Base-by-base conservation (phyloP, 2,329 filamentous ascomycete species). In the Macrophomina tecta region DNA sequence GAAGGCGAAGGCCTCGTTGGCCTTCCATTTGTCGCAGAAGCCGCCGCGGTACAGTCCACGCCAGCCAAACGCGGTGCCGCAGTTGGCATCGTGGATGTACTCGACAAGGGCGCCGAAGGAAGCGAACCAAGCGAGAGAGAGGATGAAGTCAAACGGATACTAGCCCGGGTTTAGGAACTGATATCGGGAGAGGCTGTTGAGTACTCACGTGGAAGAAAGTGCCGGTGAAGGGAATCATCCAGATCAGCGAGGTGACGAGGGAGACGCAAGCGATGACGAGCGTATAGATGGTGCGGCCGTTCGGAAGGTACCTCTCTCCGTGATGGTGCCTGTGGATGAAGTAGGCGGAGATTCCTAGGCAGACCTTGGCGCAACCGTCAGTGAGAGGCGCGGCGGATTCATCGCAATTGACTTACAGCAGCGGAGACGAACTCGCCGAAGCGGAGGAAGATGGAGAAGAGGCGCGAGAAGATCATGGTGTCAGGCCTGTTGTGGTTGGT, bases 251-350 rank as follows among this genome's bases (percentile, higher is more conserved):
- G n/a, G 92, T 81, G 48, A 94, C 76, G 65, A 93, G 87, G 12
- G 89, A 87, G 18, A 94, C 73, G 23, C 84, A 89, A 2, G 91
- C 89, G 46, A 93, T 84, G 18, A 92, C 86, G 73, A 91, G 86
- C 53, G 90, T 87, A 82, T 92, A 94, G 79, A 94, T 92, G 81
- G 90, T 89, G 66, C 91, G 88, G 42, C 84, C 88, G 63, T 83
- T 82, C 42, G 82, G 77, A 23, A 45, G 42, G 16, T 80, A 64
- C 42, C 45, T 23, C 64, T 83, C 82, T 42, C 82, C 77, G 28
- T 80, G 64, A 28, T 62, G 38, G 51, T 56, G 42, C 46, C 81
- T 80, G 74, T 88, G 84, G 32, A 93, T 86, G 76, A 90, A 90
- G 70, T 86, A 76, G 62, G 89, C 90, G 67, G 89, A 87, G 69